Percentiles rank a stretch among this genome's conserved stretches.
Conservation (phyloP, 108 stramenopile species). For the Nannochloropsis granulata region DNA sequence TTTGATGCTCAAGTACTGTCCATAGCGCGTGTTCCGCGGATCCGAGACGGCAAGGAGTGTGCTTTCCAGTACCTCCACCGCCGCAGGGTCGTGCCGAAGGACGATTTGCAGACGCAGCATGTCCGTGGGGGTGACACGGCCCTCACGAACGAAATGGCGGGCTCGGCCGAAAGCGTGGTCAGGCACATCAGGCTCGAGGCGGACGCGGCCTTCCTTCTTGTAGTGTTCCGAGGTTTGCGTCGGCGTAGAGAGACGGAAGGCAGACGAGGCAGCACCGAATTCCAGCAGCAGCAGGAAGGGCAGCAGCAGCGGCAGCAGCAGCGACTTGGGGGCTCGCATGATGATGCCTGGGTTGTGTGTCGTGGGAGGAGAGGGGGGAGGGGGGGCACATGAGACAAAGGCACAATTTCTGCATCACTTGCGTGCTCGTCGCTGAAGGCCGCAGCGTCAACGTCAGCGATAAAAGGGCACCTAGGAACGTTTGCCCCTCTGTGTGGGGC, state of each 20-base stretch:
- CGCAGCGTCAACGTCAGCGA: too few species aligned
- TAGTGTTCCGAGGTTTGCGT: background rate
- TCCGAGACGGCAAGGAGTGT: background rate
- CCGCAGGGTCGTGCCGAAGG: background rate
- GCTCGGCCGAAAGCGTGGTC: background rate
- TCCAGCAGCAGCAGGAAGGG: too few species aligned
- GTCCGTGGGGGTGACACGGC: background rate
- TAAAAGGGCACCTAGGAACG: too few species aligned
- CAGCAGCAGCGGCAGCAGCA: too few species aligned
- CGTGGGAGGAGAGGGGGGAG: too few species aligned
- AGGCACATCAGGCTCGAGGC: background rate
- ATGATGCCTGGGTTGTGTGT: too few species aligned
- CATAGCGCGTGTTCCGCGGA: background rate
- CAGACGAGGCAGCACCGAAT: too few species aligned
- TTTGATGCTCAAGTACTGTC: background rate
- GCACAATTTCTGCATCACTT: too few species aligned
- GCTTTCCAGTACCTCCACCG: background rate
- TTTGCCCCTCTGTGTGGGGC: too few species aligned
- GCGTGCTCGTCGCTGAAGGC: too few species aligned
- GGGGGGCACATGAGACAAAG: too few species aligned
- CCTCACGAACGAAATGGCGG: background rate
- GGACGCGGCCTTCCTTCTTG: background rate
- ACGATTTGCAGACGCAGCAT: background rate
- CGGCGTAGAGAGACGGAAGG: background rate
- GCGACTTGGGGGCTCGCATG: too few species aligned